Conservation (phyloP, 106 monocot genomes). For the Phalaenopsis aphrodite region DNA sequence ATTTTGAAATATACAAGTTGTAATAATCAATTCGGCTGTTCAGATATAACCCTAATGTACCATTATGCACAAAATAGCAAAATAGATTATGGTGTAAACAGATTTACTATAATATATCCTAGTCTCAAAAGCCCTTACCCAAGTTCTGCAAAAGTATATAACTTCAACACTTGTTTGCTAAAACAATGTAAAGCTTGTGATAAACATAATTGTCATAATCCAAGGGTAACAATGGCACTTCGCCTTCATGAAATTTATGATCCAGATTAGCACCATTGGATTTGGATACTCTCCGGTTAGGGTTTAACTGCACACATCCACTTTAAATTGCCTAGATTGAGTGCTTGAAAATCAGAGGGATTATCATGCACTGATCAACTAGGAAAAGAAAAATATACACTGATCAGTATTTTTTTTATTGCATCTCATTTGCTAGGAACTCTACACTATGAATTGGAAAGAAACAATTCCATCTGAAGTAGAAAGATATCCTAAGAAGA, state of each 20-base stretch:
- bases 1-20: not conserved
- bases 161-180: too few relatives aligned
- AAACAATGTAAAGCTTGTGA: too few relatives aligned
- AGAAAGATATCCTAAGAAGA: not conserved
- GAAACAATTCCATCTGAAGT: not conserved
- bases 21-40: not conserved
- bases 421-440: not conserved
- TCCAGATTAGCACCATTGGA: not conserved
- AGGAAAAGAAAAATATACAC: not conserved
- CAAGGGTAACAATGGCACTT: too few relatives aligned
- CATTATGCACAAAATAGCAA: conserved; percentile 1
- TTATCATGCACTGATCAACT: not conserved
- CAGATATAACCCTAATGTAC: not conserved
- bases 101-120: not conserved
- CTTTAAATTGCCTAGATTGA: not conserved
- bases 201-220: too few relatives aligned
- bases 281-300: not conserved
- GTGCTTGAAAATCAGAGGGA: not conserved
- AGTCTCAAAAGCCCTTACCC: not conserved
- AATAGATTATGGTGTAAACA: not conserved
- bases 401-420: not conserved
- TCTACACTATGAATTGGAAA: not conserved
- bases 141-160: too few relatives aligned
- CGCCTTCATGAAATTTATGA: not conserved
- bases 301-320: not conserved